phyloP scores from a whole-genome alignment of 345 rosid genomes.

The Raphanus raphanistrum region DNA sequence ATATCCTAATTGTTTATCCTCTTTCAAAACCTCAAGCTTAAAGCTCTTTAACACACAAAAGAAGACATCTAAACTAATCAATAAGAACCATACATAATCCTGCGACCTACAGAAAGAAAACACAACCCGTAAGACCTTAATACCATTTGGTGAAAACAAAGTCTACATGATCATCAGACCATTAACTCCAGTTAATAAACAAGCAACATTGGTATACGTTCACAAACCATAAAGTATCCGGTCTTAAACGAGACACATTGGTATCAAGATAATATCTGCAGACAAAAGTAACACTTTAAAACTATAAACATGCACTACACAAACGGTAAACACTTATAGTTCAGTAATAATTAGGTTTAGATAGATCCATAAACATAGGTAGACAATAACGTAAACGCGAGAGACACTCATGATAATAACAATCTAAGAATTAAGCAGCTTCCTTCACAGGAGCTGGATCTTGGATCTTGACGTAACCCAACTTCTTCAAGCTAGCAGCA shows the following conservation, averaged over 20 bases:
- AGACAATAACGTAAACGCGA: not conserved
- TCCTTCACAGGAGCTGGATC: conserved; percentile 37
- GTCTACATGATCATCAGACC: not conserved
- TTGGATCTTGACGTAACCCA: conserved; percentile 72
- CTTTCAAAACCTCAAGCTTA: not conserved
- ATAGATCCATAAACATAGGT: conserved; percentile 26
- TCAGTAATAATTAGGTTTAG: conserved; percentile 5
- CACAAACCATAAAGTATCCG: not conserved
- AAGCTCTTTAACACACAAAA: not conserved
- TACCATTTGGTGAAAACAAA: not conserved
- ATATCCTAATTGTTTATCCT: not conserved
- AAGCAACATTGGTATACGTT: not conserved
- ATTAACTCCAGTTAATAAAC: not conserved
- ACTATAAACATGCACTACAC: conserved; percentile 16
- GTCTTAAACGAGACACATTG: not conserved
- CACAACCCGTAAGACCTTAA: not conserved
- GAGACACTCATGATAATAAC: not conserved
- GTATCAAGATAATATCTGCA: not conserved
- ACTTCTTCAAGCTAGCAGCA: conserved; percentile 63
- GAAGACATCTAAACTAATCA: not conserved
- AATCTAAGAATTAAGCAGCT: conserved; percentile 37
- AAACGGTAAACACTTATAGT: conserved; percentile 7
- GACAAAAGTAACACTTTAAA: not conserved
- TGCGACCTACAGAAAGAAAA: too few species aligned
- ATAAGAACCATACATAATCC: not conserved